phyloP scores from a whole-genome alignment of 2,329 filamentous ascomycete species.

The Calonectria ilicicola region DNA sequence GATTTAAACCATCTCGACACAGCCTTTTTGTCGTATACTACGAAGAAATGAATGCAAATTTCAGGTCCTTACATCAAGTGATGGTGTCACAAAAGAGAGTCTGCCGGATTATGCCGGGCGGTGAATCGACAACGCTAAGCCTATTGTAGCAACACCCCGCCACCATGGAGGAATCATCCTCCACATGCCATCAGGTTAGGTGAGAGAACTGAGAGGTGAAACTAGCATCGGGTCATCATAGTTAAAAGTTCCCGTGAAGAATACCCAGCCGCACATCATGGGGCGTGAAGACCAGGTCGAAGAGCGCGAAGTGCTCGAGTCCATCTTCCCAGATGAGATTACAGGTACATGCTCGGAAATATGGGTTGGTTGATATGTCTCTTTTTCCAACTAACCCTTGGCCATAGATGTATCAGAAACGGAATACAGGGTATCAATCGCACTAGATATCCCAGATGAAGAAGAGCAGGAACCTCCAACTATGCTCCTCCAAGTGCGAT shows the following conservation, averaged over 20 bases:
- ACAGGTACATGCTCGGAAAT: constrained; percentile 70
- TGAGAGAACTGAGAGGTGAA: constrained; percentile 16
- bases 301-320: constrained; percentile 97
- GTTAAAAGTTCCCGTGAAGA: background rate
- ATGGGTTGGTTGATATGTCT: background rate
- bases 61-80: too few relatives aligned
- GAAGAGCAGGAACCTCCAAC: constrained; percentile 75
- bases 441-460: constrained; percentile 80
- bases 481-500: constrained; percentile 86
- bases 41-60: too few relatives aligned
- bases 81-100: too few relatives aligned
- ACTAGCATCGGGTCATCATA: constrained; percentile 1
- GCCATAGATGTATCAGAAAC: constrained; percentile 85
- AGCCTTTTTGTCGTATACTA: too few relatives aligned
- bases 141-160: constrained; percentile 42
- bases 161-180: constrained; percentile 40
- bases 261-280: constrained; percentile 54
- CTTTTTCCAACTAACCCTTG: constrained; percentile 26
- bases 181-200: constrained; percentile 39
- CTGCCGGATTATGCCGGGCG: too few relatives aligned
- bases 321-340: constrained; percentile 98
- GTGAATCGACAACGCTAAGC: constrained; percentile 39
- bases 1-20: too few relatives aligned
- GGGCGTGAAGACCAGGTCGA: constrained; percentile 90
- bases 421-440: constrained; percentile 87